Evolutionary conservation across 768 basidiomycete genomes (phyloP).

Genomic region (Tylopilus plumbeoviolaceoides): DNA sequence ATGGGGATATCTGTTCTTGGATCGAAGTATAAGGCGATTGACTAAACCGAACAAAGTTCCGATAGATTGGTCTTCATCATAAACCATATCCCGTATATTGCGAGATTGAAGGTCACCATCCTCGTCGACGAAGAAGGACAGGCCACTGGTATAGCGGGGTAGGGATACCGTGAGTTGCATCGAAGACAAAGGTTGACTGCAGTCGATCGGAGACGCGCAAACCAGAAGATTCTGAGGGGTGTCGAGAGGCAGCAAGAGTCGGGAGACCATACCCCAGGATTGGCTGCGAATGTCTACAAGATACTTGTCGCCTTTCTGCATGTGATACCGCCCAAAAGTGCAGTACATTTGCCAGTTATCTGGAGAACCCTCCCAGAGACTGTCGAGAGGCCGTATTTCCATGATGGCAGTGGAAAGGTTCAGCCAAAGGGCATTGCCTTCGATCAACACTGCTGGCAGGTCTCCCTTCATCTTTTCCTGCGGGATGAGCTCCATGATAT

Average conservation of each 20-base stretch:
- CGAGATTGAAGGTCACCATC: too few relatives aligned
- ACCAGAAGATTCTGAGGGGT: conserved; percentile 20
- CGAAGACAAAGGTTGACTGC: neutral
- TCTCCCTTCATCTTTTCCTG: conserved; percentile 20
- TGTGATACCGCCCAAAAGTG: conserved; percentile 5
- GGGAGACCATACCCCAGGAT: conserved; percentile 26
- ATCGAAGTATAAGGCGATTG: conserved; percentile 43
- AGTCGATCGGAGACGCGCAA: neutral
- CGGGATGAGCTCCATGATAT: conserved; percentile 19
- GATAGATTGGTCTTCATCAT: too few relatives aligned
- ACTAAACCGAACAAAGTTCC: too few relatives aligned
- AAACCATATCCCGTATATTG: too few relatives aligned
- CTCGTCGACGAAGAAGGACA: conserved; percentile 43
- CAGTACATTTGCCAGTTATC: conserved; percentile 27
- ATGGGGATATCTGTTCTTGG: neutral
- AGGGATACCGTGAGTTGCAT: conserved; percentile 29
- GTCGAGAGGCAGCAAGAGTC: conserved; percentile 24
- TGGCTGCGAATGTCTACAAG: conserved; percentile 28
- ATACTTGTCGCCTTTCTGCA: conserved; percentile 1
- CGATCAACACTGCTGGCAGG: conserved; percentile 22
- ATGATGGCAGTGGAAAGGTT: conserved; percentile 20
- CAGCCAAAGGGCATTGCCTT: conserved; percentile 29
- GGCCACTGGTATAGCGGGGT: conserved; percentile 33
- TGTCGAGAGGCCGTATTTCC: conserved; percentile 27
- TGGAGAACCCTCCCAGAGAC: conserved; percentile 21